These are phyloP conservation scores for Salvia sclarea DNA, from an alignment of 305 asterid genomes.

Conservation along the genomic window DNA sequence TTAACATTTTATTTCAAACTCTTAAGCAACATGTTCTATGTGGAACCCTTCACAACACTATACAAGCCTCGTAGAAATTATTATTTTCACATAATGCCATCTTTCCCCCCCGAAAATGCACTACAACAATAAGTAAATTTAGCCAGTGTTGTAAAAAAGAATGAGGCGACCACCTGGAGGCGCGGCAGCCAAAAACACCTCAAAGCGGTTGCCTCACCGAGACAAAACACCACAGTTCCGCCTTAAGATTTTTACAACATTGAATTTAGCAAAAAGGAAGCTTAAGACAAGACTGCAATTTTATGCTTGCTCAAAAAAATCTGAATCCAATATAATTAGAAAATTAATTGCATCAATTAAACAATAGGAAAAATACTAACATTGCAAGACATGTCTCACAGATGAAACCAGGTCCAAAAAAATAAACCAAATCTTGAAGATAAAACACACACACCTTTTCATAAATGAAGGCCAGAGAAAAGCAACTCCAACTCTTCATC, in stretches of 20 bases:
- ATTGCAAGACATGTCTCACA: background rate
- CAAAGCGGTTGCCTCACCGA: no score
- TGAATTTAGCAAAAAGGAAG: background rate
- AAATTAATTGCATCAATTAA: background rate
- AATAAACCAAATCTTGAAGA: background rate
- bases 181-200: no score
- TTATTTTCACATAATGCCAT: background rate
- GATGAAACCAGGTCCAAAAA: background rate
- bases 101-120: background rate
- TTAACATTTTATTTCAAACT: background rate
- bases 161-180: no score
- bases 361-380: background rate
- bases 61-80: slow-evolving; percentile 5
- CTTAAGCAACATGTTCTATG: background rate
- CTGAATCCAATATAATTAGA: no score
- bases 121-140: background rate
- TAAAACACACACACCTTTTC: slow-evolving; percentile 33
- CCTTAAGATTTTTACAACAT: no score
- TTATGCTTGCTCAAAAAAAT: background rate
- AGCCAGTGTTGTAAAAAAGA: no score
- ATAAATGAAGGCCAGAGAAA: slow-evolving; percentile 78
- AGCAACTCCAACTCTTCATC: slow-evolving; percentile 83
- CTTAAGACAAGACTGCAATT: background rate
- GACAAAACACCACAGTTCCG: no score
- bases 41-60: no score